Base-by-base conservation (phyloP, 257 asterid genomes). In the Ehretia macrophylla region DNA sequence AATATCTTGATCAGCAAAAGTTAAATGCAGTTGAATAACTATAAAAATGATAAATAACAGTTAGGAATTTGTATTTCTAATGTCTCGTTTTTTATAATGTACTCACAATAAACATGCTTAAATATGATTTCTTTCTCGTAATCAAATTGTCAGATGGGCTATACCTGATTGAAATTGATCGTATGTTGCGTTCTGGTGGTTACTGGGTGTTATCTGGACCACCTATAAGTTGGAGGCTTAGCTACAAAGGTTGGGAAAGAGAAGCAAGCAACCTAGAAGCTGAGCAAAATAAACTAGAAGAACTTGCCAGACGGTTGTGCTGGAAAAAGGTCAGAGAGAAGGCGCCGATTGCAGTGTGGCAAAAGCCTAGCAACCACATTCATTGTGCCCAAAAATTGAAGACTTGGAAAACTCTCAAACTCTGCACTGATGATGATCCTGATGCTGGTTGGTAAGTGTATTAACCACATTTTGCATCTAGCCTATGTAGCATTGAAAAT, bases 121-220 rank as follows among this genome's bases (percentile, higher is more conserved):
- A 27, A 27, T 27, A 1, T 27, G 11, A 42, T 2, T 14, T 42
- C 3, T 42, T 42, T 42, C 47, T 42, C 8, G 8, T 42, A 42
- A 42, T 60, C 1, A 22, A 20, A 14, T 17, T 11, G 1, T 27
- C 8, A 68, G 74, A 55, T 37, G 74, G 74, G 16, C 57, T 62
- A 14, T 68, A 68, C 63, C 19, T 68, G 64, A 62, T 32, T 56
- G 74, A 68, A 56, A 67, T 68, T 16, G 74, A 68, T 48, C 68
- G 68, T 3, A 67, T 68, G 14, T 64, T 68, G 14, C n/a, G 74
- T 20, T 69, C 74, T 19, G 74, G 74, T 32, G 74, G 74, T 40
- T 68, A 61, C 22, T 68, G 74, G 74, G 47, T 62, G 18, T 62
- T 68, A 9, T 68, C 74, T 21, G 68, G 74, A 9, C 69, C 69